phyloP scores from a whole-genome alignment of 768 basidiomycete genomes.

The Mycena polygramma region DNA sequence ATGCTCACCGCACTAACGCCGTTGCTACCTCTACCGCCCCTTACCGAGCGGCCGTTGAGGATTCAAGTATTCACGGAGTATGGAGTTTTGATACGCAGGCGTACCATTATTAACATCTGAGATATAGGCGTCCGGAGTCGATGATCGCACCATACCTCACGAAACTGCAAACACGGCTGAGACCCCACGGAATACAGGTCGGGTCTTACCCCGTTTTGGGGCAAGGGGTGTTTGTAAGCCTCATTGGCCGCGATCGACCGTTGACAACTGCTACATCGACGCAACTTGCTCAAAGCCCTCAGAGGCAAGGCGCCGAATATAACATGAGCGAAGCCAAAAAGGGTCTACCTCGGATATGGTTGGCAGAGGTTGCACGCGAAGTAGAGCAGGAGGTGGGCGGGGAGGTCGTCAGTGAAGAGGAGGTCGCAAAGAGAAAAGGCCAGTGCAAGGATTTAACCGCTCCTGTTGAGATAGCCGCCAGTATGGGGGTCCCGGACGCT shows the following conservation, averaged over 20 bases:
- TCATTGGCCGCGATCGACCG: conserved; percentile 65
- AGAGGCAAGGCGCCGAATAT: conserved; percentile 41
- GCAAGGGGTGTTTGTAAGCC: conserved; percentile 77
- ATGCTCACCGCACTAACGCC: conserved; percentile 81
- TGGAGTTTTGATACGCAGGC: conserved; percentile 25
- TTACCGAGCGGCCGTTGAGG: conserved; percentile 77
- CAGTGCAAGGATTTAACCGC: conserved; percentile 11
- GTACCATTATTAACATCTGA: conserved; percentile 11
- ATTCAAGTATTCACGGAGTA: conserved; percentile 90
- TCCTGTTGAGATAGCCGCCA: conserved; percentile 28
- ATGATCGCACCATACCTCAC: conserved; percentile 88
- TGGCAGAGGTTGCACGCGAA: conserved; percentile 71
- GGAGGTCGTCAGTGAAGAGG: conserved; percentile 72
- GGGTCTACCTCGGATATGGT: conserved; percentile 62
- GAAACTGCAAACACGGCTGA: conserved; percentile 78
- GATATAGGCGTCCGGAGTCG: conserved; percentile 77
- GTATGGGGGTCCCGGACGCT: conserved; percentile 18
- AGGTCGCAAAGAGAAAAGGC: conserved; percentile 66
- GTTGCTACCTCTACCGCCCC: conserved; percentile 85
- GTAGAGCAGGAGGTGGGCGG: conserved; percentile 73
- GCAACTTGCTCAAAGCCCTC: background rate
- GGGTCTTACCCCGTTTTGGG: conserved; percentile 81
- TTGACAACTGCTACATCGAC: conserved; percentile 14
- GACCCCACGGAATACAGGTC: conserved; percentile 81
- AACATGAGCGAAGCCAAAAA: conserved; percentile 48